Evolutionary conservation across 2,329 filamentous ascomycete species (phyloP), one percentile per base, ranked within the genome.

Genomic region (Paecilomyces niveus): DNA sequence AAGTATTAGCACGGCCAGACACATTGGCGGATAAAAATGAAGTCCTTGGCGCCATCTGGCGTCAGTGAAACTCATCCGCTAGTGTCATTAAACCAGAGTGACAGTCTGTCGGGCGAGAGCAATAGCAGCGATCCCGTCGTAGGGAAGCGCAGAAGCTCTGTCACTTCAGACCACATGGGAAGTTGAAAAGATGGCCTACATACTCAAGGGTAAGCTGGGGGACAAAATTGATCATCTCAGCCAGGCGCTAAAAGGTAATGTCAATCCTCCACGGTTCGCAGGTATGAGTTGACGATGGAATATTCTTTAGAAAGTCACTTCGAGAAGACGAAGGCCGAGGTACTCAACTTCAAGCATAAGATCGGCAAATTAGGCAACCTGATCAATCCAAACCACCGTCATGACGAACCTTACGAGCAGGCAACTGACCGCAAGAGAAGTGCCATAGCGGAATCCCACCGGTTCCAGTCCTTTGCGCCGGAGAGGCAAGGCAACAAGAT

Each of bases 371-470:
- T 87, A 61, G 78, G 78, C 65, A 88, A 88, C 65, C 71, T 88
- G 61, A 83, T 96, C 76, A 97, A 97, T 69, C 80, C 83, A 24
- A 90, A 95, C 63, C 93, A 97, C 73, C 89, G 93, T 57, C 93
- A 97, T 71, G 93, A 97, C 70, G 93, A 97, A 74, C 88, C 88
- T 64, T 92, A 97, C 71, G 94, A 97, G 72, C 81, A 93, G 73
- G 80, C 75, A 9, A 93, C 90, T 51, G 93, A 97, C 71, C 83
- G 83, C 11, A 96, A 96, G 77, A 85, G 94, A 59, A 83, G 81
- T 21, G 81, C 77, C 15, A 88, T 94, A 54, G 81, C 83, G 64
- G 84, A 93, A 59, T 81, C 84, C 13, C 87, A 97, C 70, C 87
- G 93, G 50, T 97, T 92, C 78, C 73, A 89, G n/a, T 96, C 90